Evolutionary conservation across 2,329 filamentous ascomycete genomes (phyloP), one percentile per base, ranked within the genome.

Genomic region (Colletotrichum musicola): DNA sequence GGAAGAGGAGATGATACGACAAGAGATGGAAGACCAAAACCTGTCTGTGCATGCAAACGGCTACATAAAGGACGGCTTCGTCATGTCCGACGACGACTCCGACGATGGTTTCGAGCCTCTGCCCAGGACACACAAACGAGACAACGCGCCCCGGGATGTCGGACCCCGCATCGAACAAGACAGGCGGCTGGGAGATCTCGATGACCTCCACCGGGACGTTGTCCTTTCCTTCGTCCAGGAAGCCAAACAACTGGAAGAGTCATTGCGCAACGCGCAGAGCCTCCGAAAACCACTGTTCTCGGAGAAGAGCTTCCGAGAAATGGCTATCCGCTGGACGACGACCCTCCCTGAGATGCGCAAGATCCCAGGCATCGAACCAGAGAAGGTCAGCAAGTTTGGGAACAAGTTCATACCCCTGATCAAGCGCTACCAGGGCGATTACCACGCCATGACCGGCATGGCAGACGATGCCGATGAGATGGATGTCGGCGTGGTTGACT

Each of bases 261-360:
- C 84, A 1, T 82, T 95, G 25, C 86, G 91, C 73, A 87, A 89
- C 70, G 82, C 83, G 25, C 87, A 88, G 58, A 82, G 83, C 4
- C 78, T 92, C 38, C 85, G 88, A 9, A 82, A 83, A 22, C 84
- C 86, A 4, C 81, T 91, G 0, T 96, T 96, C 75, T 90, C 89
- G 0, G 90, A 94, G 69, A 84, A 84, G 22, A 85, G 93, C 14
- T 85, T 94, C 58, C 88, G 90, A 42, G 87, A 91, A 72, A 95
- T 96, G 91, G 90, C 88, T 13, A 88, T 94, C 57, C 79, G 84
- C 40, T 92, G 92, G 83, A 92, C 92, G 1, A 84, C 82, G 7
- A 88, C 83, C 9, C 74, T 88, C 10, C 85, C 87, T 16, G 82
- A 89, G 65, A 92, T 96, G 89, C 81, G 80, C 38, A 78, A 79